Percentiles rank a stretch among this genome's conserved stretches.
phyloP scores from a whole-genome alignment of 192 early-diverging fungal genomes.

The Geosiphon pyriformis region DNA sequence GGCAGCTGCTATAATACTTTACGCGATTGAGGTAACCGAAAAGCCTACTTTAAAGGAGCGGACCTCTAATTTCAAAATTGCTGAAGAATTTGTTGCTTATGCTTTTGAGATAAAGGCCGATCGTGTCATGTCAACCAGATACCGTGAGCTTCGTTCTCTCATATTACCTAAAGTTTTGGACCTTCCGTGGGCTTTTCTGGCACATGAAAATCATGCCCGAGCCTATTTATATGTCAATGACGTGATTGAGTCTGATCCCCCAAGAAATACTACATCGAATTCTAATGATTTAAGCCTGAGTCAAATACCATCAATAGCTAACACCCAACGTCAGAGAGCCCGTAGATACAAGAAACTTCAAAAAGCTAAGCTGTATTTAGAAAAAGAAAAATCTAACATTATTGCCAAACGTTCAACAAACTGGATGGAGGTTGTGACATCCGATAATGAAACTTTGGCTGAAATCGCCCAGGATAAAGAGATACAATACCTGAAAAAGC shows the following conservation, averaged over 20 bases:
- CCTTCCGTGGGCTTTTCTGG: background rate
- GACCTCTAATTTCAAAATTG: background rate
- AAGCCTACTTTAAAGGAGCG: background rate
- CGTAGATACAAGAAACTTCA: background rate
- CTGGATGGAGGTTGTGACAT: background rate
- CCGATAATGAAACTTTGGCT: background rate
- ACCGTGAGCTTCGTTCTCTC: background rate
- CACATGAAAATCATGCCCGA: background rate
- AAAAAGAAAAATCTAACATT: background rate
- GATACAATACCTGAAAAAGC: background rate
- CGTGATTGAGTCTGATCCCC: background rate
- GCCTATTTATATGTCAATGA: slow-evolving; percentile 2
- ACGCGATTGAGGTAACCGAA: slow-evolving; percentile 2
- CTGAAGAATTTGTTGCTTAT: background rate
- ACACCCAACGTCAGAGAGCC: background rate
- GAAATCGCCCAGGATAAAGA: background rate
- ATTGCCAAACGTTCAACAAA: background rate
- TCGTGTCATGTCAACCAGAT: background rate
- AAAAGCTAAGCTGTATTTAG: background rate
- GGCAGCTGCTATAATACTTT: background rate
- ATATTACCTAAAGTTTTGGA: background rate
- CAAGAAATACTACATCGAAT: background rate
- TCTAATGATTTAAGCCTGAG: background rate
- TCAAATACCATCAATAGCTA: background rate
- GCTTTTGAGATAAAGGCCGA: background rate